Base-by-base conservation (phyloP, 345 rosid species). In the Litchi chinensis region DNA sequence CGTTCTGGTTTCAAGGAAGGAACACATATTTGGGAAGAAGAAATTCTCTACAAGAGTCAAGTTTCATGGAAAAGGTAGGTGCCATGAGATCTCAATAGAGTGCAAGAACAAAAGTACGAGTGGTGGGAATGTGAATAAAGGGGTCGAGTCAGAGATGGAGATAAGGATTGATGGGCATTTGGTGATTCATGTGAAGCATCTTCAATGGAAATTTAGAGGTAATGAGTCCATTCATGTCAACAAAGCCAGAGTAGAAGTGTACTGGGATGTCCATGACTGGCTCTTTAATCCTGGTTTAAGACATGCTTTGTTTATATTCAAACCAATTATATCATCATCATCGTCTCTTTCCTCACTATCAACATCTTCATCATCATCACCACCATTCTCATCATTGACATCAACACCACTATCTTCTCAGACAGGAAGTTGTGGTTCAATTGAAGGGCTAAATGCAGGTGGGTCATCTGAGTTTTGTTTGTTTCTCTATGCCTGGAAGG, bases 201-300 rank as follows among this genome's bases (percentile, higher is more conserved):
- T 92, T 10, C 93, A 90, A 64, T 92, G 97, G 97, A 90, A 92
- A 68, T 92, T 92, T 54, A 89, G 93, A 85, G 95, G 95, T 71
- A 92, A 92, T 28, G 93, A 89, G 75, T 83, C 87, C 0, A 79
- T 92, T 68, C 78, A 83, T 73, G 75, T 92, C 6, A 83, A 86
- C 65, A 89, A 90, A 79, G 57, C 83, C 4, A 86, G 87, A 77
- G 82, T 92, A 5, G 93, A 92, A 74, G 90, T 90, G 28, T 90
- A 85, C 32, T 92, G 95, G 95, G 95, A 92, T 78, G 92, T 92
- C 18, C 95, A 92, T 77, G 95, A 92, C 68, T 92, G 93, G 95
- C 81, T 92, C 5, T 92, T 92, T 43, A 85, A 83, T 79, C 93
- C 93, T 4, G 93, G 95, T 16, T 81, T 88, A 79, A 85, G 92